phyloP scores from a whole-genome alignment of 305 asterid species.

The Fraxinus albicans region DNA sequence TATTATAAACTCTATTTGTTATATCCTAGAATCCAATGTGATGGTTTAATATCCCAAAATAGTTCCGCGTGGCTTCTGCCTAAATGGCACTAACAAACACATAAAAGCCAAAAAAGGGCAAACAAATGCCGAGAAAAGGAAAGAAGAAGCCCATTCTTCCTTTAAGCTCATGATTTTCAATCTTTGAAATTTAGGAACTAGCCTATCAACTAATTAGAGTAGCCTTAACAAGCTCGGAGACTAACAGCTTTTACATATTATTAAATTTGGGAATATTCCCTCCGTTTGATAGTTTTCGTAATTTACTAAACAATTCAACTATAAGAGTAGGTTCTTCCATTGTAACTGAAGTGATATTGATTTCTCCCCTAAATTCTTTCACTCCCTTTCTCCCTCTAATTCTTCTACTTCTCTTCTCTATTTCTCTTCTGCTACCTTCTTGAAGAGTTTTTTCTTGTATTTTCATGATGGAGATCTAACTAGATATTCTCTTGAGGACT shows the following conservation, averaged over 20 bases:
- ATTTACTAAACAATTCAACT: background rate
- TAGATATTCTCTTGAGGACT: background rate
- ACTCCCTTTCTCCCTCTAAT: background rate
- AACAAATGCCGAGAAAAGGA: background rate
- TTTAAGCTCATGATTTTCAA: background rate
- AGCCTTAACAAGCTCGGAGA: background rate
- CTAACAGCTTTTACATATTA: background rate
- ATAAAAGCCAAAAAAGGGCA: background rate
- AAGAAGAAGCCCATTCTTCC: background rate
- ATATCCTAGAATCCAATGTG: background rate
- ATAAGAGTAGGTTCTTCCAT: background rate
- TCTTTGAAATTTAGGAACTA: background rate
- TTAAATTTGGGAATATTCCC: background rate
- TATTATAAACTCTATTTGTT: background rate
- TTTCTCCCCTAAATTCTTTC: background rate
- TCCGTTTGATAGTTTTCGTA: background rate
- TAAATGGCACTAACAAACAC: background rate
- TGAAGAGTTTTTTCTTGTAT: background rate
- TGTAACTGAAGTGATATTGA: background rate
- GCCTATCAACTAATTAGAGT: background rate
- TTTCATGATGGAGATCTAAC: background rate
- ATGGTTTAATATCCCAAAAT: background rate
- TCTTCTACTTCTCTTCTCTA: background rate
- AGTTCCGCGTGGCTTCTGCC: background rate
- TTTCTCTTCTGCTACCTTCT: background rate